Base-by-base conservation (phyloP, 148 eudicot genomes). In the Polygonum aviculare region DNA sequence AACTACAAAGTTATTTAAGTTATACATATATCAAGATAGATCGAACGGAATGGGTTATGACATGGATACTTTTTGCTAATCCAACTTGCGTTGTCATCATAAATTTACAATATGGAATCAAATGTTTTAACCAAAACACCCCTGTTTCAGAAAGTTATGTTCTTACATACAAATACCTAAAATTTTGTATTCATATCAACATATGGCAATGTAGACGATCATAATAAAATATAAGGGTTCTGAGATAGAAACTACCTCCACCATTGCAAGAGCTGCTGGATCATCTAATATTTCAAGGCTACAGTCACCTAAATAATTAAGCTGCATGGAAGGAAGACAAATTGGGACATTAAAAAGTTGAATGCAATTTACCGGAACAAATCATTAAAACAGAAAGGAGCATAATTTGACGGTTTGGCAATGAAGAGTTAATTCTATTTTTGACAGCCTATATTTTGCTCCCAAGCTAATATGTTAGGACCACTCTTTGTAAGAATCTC, bases 201-300 rank as follows among this genome's bases (percentile, higher is more conserved):
- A 11, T 8, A n/a, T 44, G 69, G 16, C 69, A 12, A 62, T 62
- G 38, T 65, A 65, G 41, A 59, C 9, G 71, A 35, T 65, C 71
- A 33, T 39, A 15, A 22, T 26, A 36, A 40, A 47, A 3, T 72
- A 72, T n/a, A 73, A 4, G 21, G 55, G 45, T 62, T 14, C 21
- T 14, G 36, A 22, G 65, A 49, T 39, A 60, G 81, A 67, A 71
- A 39, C 39, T 89, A 91, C 98, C 98, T 95, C 96, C 77, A 92
- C 41, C 82, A 95, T 76, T 76, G 98, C 98, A 76, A 83, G 72
- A 81, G 85, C 91, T 50, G 96, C 87, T 77, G 98, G 98, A 84
- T 95, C 98, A 81, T 95, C 98, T 67, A 88, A 84, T 75, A 92
- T 87, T 84, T 95, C 98, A 74, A 95, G 90, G 74, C 97, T 95